Base-by-base conservation (phyloP, 257 asterid genomes). In the Ilex aquifolium region DNA sequence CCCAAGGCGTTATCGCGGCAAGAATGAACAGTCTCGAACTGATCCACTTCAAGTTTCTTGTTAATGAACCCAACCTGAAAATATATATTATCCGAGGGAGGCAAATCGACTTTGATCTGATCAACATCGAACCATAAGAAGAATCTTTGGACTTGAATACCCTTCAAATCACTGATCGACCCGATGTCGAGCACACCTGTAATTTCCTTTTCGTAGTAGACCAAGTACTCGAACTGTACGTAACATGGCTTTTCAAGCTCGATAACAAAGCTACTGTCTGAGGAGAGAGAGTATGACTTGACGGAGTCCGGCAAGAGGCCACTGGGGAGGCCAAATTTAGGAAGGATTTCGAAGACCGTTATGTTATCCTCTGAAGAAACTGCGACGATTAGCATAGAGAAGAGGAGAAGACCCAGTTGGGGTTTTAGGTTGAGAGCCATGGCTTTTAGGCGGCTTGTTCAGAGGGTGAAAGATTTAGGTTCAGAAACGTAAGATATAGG, bases 61-160 rank as follows among this genome's bases (percentile, higher is more conserved):
- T 88, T 86, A 14, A 91, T 84, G 55, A 88, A 42, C 72, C 97
- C 98, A 17, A 91, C 96, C 71, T 84, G 80, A 66, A 88, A 91
- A 66, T 91, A 91, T 13, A 91, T 87, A 53, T 83, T 91, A 57
- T 71, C 76, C 4, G 92, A 78, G 31, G 95, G 91, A 15, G 97
- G 98, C 78, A 88, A 66, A 76, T 91, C 97, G 74, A 92, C 97
- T 44, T 71, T 85, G 39, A 92, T 92, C 77, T 78, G 85, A 54
- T 89, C 95, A 55, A 92, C 97, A 72, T 87, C 79, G 59, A 92
- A 89, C 97, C 99, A 92, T 42, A 92, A 72, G n/a, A 87, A 76
- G 55, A 92, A 60, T 63, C 94, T 82, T 64, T 83, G 76, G 54
- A 92, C 96, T 72, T 92, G 78, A 67, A 90, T 87, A 44, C 97